Percentiles rank a stretch among this genome's conserved stretches.
These are phyloP conservation scores for Neurospora crassa DNA, from an alignment of 2,329 filamentous ascomycete species.

Conservation along the genomic window DNA sequence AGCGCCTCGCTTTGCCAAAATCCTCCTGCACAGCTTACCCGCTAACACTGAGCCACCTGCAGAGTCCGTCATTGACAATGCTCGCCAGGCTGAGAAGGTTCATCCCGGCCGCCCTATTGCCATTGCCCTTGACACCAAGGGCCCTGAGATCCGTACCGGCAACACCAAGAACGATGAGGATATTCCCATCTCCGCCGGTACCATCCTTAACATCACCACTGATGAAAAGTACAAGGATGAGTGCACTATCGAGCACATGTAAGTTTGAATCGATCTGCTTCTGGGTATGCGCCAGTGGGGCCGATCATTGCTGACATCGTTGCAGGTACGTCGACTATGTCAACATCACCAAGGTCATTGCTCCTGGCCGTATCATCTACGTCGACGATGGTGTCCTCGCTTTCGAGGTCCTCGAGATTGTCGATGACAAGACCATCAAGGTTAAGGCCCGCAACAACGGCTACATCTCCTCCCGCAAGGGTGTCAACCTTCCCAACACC, in stretches of 20 bases:
- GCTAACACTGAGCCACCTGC: conserved; percentile 54
- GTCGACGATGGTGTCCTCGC: conserved; percentile 97
- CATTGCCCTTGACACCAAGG: conserved; percentile 78
- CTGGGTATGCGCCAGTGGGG: background rate
- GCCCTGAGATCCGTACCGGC: conserved; percentile 52
- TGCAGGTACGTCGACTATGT: conserved; percentile 93
- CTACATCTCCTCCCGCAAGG: conserved; percentile 97
- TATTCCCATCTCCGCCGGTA: conserved; percentile 72
- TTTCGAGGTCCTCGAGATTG: conserved; percentile 82
- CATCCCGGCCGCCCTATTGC: conserved; percentile 80
- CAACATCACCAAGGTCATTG: conserved; percentile 99
- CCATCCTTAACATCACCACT: conserved; percentile 90
- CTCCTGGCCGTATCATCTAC: conserved; percentile 86
- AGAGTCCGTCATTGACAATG: conserved; percentile 94
- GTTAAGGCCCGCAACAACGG: conserved; percentile 91
- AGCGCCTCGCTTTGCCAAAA: background rate
- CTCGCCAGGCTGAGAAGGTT: conserved; percentile 71
- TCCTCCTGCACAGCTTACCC: background rate
- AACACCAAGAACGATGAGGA: conserved; percentile 69
- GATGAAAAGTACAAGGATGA: conserved; percentile 82
- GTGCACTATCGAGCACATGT: conserved; percentile 92
- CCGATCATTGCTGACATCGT: conserved; percentile 6
- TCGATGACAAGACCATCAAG: conserved; percentile 81
- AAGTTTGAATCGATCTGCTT: conserved; percentile 26
- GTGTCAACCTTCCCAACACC: conserved; percentile 97